Evolutionary conservation across 129 eudicot genomes (phyloP).

Genomic region (Cynara cardunculus): DNA sequence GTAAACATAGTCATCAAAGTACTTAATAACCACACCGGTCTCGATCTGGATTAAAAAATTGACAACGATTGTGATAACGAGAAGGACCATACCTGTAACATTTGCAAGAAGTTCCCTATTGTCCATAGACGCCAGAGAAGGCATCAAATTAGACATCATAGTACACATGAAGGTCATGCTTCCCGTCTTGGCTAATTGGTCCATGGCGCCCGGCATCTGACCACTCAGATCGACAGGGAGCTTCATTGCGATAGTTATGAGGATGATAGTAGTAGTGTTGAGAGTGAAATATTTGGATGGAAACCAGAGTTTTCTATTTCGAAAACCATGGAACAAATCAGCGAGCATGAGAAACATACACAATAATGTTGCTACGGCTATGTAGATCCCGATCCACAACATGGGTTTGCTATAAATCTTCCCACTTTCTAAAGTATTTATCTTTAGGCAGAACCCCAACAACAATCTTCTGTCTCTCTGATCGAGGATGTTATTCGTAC

Average conservation of each 20-base stretch:
- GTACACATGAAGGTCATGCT: conserved; percentile 12
- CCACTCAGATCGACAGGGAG: conserved; percentile 23
- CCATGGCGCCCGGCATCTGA: background rate
- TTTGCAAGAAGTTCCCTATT: conserved; percentile 16
- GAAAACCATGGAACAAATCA: conserved; percentile 15
- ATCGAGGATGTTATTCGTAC: too few relatives aligned
- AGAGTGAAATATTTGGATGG: conserved; percentile 25
- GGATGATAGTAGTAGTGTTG: conserved; percentile 14
- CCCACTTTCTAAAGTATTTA: background rate
- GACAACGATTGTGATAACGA: conserved; percentile 9
- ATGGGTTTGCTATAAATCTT: conserved; percentile 7
- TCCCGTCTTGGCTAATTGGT: conserved; percentile 8
- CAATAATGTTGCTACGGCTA: conserved; percentile 18
- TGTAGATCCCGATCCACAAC: conserved; percentile 28
- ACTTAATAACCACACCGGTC: background rate
- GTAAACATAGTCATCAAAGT: background rate
- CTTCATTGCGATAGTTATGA: conserved; percentile 21
- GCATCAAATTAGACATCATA: conserved; percentile 5
- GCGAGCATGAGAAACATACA: conserved; percentile 21
- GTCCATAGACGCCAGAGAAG: conserved; percentile 27
- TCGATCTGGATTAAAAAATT: conserved; percentile 13
- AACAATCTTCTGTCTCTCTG: too few relatives aligned
- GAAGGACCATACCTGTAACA: conserved; percentile 19
- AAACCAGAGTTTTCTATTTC: conserved; percentile 15
- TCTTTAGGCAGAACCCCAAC: background rate